Evolutionary conservation across 352 stramenopile genomes (phyloP).

Genomic region (Phytophthora kernoviae): DNA sequence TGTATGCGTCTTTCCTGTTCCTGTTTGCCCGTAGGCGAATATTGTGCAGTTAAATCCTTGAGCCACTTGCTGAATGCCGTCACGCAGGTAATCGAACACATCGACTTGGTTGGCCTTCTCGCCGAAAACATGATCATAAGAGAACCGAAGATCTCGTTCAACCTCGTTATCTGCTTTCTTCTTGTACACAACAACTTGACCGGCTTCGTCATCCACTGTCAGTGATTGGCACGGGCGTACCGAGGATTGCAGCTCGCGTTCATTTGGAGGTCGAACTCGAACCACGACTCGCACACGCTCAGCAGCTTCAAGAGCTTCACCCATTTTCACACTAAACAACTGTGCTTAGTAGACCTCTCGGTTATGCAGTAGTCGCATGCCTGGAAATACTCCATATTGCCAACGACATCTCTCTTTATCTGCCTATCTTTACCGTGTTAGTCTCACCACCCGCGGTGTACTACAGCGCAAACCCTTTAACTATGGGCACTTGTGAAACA

Average conservation of each 20-base stretch:
- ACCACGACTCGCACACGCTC: conserved; percentile 82
- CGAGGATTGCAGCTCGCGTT: conserved; percentile 52
- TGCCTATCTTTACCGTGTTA: conserved; percentile 23
- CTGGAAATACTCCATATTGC: conserved; percentile 20
- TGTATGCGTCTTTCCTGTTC: conserved; percentile 91
- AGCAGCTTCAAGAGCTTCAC: conserved; percentile 32
- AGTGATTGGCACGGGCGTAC: conserved; percentile 25
- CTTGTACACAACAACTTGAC: conserved; percentile 56
- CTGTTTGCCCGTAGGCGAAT: conserved; percentile 92
- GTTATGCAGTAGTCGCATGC: conserved; percentile 2
- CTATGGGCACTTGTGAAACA: conserved; percentile 12
- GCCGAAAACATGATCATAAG: conserved; percentile 81
- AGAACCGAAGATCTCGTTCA: conserved; percentile 57
- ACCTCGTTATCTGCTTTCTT: conserved; percentile 43
- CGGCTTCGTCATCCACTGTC: conserved; percentile 36
- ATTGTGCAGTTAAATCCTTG: conserved; percentile 92
- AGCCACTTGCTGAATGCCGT: conserved; percentile 77
- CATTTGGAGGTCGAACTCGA: conserved; percentile 76
- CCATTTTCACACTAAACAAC: conserved; percentile 28
- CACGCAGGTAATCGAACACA: conserved; percentile 76
- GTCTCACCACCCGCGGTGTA: neutral
- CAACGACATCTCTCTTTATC: conserved; percentile 1
- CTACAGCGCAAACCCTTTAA: too few species aligned
- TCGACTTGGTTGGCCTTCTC: conserved; percentile 61
- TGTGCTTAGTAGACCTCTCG: conserved; percentile 1